phyloP scores from a whole-genome alignment of 164 flowering plant genomes.

The Tinospora cordifolia region DNA sequence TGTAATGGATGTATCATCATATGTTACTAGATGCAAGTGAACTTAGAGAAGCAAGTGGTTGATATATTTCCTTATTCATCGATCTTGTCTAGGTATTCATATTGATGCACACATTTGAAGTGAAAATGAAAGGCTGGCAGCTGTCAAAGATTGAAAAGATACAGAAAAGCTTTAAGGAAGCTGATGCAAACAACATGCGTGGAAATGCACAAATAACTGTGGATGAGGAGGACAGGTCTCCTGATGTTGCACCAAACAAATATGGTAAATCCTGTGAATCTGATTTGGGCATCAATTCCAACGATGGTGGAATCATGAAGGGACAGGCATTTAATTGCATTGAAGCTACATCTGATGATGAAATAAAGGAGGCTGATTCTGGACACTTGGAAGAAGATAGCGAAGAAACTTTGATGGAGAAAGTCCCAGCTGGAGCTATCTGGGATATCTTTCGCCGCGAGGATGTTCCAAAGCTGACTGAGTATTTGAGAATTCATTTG shows the following conservation, averaged over 20 bases:
- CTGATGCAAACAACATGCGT: slow-evolving; percentile 23
- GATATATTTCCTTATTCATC: slow-evolving; percentile 4
- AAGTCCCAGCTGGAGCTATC: slow-evolving; percentile 41
- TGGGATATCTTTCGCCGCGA: slow-evolving; percentile 87
- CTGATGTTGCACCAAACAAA: slow-evolving; percentile 29
- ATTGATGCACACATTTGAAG: slow-evolving; percentile 66
- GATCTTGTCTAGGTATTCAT: slow-evolving; percentile 53
- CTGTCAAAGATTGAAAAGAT: slow-evolving; percentile 27
- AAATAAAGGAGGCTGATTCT: slow-evolving; percentile 22
- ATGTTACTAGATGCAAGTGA: neutral
- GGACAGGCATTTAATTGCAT: slow-evolving; percentile 22
- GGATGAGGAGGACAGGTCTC: slow-evolving; percentile 24
- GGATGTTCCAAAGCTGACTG: slow-evolving; percentile 68
- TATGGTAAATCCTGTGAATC: slow-evolving; percentile 21
- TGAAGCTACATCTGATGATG: slow-evolving; percentile 22
- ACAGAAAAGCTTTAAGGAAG: slow-evolving; percentile 25
- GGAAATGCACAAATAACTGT: slow-evolving; percentile 21
- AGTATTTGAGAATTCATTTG: slow-evolving; percentile 51
- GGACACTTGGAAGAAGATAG: slow-evolving; percentile 17
- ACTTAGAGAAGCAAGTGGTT: neutral
- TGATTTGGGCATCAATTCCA: slow-evolving; percentile 18
- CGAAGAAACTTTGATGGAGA: slow-evolving; percentile 16
- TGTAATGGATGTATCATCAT: too few species aligned
- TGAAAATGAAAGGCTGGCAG: slow-evolving; percentile 39
- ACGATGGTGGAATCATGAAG: slow-evolving; percentile 30